Evolutionary conservation across 2,329 filamentous ascomycete species (phyloP), one percentile per base, ranked within the genome.

Genomic region (Neofusicoccum sp.): DNA sequence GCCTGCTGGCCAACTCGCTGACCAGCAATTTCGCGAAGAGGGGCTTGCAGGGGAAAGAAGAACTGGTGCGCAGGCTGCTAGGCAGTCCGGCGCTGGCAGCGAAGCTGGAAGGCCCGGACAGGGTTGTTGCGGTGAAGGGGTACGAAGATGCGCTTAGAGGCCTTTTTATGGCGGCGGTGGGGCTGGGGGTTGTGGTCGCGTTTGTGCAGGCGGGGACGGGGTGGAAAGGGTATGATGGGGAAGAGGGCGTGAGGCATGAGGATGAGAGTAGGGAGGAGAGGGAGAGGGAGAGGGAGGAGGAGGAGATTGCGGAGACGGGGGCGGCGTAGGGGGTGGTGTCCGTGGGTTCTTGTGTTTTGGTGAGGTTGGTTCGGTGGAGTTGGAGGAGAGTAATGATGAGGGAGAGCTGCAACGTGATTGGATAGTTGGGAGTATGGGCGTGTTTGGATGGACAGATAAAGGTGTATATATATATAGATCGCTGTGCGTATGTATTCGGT

Each of bases 51-150:
- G 67, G 72, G 47, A 68, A 71, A 43, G 77, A 74, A 2, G 56
- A 54, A 39, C 72, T 89, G 16, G 78, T 87, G 1, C 76, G 83
- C n/a, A 78, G 78, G 56, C 73, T 89, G 11, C 69, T 88, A 8
- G 87, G 86, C 0, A 86, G 84, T 67, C 87, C 87, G 2, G 84
- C 81, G 1, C 71, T 86, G 12, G 85, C 87, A 0, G 73, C 75
- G 34, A 71, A 69, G 9, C 67, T 89, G 47, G 66, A 75, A 0
- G 85, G 84, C 0, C 68, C 74, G 6, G 84, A 87, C 65, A 79
- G 74, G 44, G 72, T 76, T 7, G 75, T 87, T 31, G 86, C 86
- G 0, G 71, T 86, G 1, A 64, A 73, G 11, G 81, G 81, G 1
- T 89, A 88, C 69, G 78, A 83, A 61, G 75, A 78, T n/a, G 84